Evolutionary conservation across 179 eudicot species (phyloP).

Genomic region (Corrigiola litoralis): DNA sequence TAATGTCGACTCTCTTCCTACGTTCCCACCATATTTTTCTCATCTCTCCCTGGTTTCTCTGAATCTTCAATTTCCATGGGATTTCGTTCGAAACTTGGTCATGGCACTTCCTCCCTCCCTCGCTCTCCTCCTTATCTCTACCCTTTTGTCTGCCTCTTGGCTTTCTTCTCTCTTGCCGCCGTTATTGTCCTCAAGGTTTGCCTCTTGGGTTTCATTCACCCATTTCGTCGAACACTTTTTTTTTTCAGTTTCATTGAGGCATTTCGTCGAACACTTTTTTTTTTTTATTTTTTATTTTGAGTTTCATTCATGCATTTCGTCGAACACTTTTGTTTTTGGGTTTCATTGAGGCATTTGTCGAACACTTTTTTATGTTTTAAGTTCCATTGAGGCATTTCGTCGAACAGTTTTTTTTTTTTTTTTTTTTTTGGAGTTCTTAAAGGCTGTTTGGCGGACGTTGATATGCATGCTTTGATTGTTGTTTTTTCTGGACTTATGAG

Average conservation of each 20-base stretch:
- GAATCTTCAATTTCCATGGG: constrained; percentile 14
- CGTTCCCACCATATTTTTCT: not conserved
- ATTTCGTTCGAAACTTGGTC: constrained; percentile 20
- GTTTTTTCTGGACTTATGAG: no score
- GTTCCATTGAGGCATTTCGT: constrained; percentile 18
- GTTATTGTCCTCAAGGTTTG: constrained; percentile 50
- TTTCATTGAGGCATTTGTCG: constrained; percentile 23
- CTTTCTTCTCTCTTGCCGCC: constrained; percentile 39
- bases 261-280: constrained; percentile 19
- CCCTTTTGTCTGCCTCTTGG: constrained; percentile 38
- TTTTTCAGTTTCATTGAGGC: constrained; percentile 7
- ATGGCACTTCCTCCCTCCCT: constrained; percentile 9
- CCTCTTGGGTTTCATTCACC: not conserved
- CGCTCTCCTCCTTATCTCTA: constrained; percentile 38
- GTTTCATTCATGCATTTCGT: not conserved
- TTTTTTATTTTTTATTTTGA: not conserved
- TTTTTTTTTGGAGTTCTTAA: not conserved
- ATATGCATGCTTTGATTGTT: no score
- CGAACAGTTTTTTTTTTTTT: constrained; percentile 4
- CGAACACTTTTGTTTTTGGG: no score
- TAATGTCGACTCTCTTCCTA: no score
- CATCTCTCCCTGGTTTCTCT: not conserved
- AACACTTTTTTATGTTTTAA: constrained; percentile 14
- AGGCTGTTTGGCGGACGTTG: no score
- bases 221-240: constrained; percentile 27